Evolutionary conservation across 192 early-diverging fungal species (phyloP), one percentile per base, ranked within the genome.

Genomic region (Tieghemiomyces parasiticus): DNA sequence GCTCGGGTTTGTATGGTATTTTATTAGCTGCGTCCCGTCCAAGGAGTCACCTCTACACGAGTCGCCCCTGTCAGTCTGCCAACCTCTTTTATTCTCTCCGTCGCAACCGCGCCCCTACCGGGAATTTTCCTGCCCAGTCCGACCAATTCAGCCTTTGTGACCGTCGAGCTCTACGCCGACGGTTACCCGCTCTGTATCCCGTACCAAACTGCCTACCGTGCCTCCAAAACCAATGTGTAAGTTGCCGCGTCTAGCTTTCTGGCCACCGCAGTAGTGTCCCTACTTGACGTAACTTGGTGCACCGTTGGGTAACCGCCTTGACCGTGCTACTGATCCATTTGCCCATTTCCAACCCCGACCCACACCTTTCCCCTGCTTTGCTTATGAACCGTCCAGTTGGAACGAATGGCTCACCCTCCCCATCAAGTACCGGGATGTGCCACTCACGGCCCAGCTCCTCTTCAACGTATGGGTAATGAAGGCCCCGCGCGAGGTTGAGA

Each of bases 371-470:
- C n/a, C n/a, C n/a, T n/a, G n/a, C n/a, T n/a, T n/a, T n/a, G n/a
- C n/a, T n/a, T n/a, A n/a, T n/a, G n/a, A n/a, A n/a, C n/a, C n/a
- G 0, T 19, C 16, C 63, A 88, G 84, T 28, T 95, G 91, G 91
- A 85, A 92, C 69, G 92, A 97, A 75, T 95, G 95, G 92, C 67
- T 97, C 13, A 70, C 75, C 20, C 75, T 97, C 32, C 95, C 95
- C 4, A 72, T 93, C 53, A 88, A 85, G 65, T 93, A 90, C 71
- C 68, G 80, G 8, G 92, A 95, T 65, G 68, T 97, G 29, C 87
- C 92, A 0, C 62, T 78, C 10, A 75, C 77, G 30, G 74, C 91
- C 0, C 78, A 83, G 55, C 67, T 92, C 30, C 71, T 70, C 22
- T 74, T 95, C 45, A 86, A 80, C 3, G 76, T 95, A 13, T 95